Conservation (phyloP, 169 alveolate species). For the Cryptosporidium ryanae region DNA sequence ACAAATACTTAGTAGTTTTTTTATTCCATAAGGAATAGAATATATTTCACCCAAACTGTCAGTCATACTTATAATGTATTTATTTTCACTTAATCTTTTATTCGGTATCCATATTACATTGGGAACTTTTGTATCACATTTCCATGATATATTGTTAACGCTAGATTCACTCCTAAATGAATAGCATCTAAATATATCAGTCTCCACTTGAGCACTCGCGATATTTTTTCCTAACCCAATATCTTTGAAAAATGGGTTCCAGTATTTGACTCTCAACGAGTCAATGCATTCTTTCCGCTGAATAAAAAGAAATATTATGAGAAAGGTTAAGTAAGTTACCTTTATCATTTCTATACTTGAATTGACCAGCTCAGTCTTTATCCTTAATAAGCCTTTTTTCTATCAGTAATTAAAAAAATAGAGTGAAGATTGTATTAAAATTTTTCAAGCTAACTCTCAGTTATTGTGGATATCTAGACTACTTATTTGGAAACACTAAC, state of each 20-base stretch:
- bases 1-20: slow-evolving; percentile 37
- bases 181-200: slow-evolving; percentile 20
- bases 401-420: too few species aligned
- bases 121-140: slow-evolving; percentile 26
- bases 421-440: too few species aligned
- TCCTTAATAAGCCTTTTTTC: too few species aligned
- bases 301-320: background rate
- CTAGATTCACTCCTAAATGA: background rate
- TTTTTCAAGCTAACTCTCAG: too few species aligned
- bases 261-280: background rate
- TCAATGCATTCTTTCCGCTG: background rate
- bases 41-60: slow-evolving; percentile 45
- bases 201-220: background rate
- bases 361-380: too few species aligned
- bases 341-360: too few species aligned
- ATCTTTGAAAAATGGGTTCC: slow-evolving; percentile 27
- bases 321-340: background rate
- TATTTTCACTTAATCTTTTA: background rate
- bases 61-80: slow-evolving; percentile 27
- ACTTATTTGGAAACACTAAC: too few species aligned
- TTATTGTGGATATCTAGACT: too few species aligned
- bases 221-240: background rate
- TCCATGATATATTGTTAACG: slow-evolving; percentile 36
- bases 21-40: slow-evolving; percentile 30
- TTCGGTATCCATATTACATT: slow-evolving; percentile 60